Conservation (phyloP, 306 rosid genomes). For the Vachellia pachyceras region DNA sequence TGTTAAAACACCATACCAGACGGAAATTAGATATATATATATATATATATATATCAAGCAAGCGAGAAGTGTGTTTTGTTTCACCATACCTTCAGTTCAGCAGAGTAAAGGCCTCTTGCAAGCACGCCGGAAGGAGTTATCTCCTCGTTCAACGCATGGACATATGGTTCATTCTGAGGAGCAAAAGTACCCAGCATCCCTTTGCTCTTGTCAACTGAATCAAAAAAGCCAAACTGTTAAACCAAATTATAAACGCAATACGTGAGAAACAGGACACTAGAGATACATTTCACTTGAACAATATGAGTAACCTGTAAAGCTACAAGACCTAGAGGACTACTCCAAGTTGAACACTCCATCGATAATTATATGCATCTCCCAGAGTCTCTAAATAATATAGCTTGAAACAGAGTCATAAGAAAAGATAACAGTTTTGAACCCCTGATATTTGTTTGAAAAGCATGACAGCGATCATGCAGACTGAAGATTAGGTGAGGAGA, state of each 20-base stretch:
- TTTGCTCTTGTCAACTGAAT: constrained; percentile 78
- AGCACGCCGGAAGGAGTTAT: constrained; percentile 88
- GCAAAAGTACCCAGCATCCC: constrained; percentile 99
- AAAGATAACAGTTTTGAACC: background rate
- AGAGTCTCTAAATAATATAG: background rate
- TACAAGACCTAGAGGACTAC: background rate
- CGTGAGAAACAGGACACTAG: background rate
- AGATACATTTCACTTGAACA: background rate
- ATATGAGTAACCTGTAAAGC: background rate
- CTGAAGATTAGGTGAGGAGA: constrained; percentile 10
- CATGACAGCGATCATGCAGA: constrained; percentile 2
- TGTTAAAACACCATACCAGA: constrained; percentile 38
- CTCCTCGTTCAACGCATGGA: constrained; percentile 79
- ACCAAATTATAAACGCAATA: background rate
- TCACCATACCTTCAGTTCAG: constrained; percentile 79
- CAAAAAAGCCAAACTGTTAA: constrained; percentile 38
- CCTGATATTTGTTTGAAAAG: background rate
- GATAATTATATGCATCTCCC: background rate
- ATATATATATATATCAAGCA: too few species aligned
- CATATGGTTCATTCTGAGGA: constrained; percentile 77
- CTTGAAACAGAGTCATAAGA: background rate
- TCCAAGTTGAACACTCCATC: background rate
- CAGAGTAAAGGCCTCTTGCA: constrained; percentile 90
- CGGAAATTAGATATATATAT: background rate
- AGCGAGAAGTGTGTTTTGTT: background rate